Conservation (phyloP, 352 stramenopile genomes). For the Thalassiosira mediterranea region DNA sequence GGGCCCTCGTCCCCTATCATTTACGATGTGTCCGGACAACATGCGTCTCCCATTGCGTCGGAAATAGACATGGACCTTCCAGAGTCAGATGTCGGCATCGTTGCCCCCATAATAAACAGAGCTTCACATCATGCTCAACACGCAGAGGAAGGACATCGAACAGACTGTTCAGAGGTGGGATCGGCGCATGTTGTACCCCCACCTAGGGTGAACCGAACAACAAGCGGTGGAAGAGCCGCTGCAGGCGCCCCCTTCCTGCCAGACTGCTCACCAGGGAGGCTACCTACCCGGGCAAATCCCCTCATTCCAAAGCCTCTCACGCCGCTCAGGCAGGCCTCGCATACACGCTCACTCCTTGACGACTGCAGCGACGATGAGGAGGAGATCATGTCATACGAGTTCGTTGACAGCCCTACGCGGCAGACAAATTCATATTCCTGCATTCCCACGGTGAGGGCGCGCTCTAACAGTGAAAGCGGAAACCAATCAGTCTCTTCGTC, state of each 20-base stretch:
- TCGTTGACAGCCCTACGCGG: slow-evolving; percentile 40
- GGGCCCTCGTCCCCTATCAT: slow-evolving; percentile 17
- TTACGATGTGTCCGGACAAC: slow-evolving; percentile 20
- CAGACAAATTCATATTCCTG: slow-evolving; percentile 43
- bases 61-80: no score
- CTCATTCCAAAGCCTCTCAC: slow-evolving; percentile 2
- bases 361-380: slow-evolving; percentile 61
- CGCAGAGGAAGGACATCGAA: no score
- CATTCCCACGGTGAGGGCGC: slow-evolving; percentile 19
- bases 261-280: no score
- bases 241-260: slow-evolving; percentile 8
- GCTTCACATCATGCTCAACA: neutral
- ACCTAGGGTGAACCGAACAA: slow-evolving; percentile 39
- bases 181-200: slow-evolving; percentile 11
- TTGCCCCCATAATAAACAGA: no score
- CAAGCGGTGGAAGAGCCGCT: neutral
- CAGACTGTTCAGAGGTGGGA: no score
- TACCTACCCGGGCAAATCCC: no score
- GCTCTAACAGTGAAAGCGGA: neutral
- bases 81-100: slow-evolving; percentile 13
- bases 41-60: no score
- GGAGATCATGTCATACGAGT: slow-evolving; percentile 27
- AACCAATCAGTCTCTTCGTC: slow-evolving; percentile 5
- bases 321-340: slow-evolving; percentile 10
- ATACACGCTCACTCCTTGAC: slow-evolving; percentile 53